Evolutionary conservation across 1,139 yeast species (phyloP), one percentile per base, ranked within the genome.

Genomic region (Yamadazyma triangularis): DNA sequence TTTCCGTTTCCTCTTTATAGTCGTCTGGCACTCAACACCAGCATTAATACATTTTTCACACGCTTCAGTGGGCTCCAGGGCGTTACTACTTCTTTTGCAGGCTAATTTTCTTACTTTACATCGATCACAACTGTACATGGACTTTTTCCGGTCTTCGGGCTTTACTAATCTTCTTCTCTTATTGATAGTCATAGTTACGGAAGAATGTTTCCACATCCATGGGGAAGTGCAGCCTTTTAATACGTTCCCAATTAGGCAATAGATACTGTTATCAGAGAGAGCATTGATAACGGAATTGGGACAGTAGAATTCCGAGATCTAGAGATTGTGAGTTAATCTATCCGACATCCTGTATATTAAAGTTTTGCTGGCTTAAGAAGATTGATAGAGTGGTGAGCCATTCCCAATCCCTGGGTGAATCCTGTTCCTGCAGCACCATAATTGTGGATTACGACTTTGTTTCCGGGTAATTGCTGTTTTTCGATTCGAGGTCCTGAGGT

Each of bases 371-470:
- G n/a, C n/a, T n/a, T n/a, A n/a, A n/a, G n/a, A n/a, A n/a, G n/a
- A 12, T 44, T 32, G 11, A 41, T 37, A 4, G 50, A 46, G 13
- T 31, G 25, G n/a, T 34, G 29, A 2, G 78, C 73, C 81, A 80
- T 79, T 1, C 84, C 87, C 16, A 70, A 63, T 0, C 87, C 87
- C 4, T 82, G 71, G 53, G 79, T 88, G 55, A 75, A 82, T 2
- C 93, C 93, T 34, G 80, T 75, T 0, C 93, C 93, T 26, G 79
- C 69, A 7, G 88, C 86, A 19, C 93, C 93, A 47, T 80, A 80
- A 51, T 80, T 79, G 48, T 81, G 88, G 11, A 81, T 58, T 12
- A 45, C 27, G 2, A 24, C 12, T 13, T 32, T 35, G n/a, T n/a
- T n/a, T 2, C 47, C 44, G 9, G 39, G 38, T 6, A 36, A 27